Percentiles rank a stretch among this genome's conserved stretches.
These are phyloP conservation scores for Funneliformis mosseae DNA, from an alignment of 192 early-diverging fungal species.

Conservation along the genomic window DNA sequence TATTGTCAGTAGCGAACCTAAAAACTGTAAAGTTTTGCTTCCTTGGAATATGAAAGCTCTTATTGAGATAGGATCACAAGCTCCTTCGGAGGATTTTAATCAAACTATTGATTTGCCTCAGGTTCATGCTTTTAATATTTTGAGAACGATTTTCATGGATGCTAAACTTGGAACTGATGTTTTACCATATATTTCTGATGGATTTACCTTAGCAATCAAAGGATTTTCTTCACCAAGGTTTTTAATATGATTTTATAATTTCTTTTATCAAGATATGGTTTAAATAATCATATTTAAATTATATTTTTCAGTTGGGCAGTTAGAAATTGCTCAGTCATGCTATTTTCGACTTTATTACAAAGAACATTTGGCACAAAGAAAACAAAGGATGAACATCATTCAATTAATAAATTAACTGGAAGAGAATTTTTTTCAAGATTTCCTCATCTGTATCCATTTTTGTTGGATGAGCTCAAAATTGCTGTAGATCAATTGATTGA, in stretches of 20 bases:
- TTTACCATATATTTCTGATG: conserved; percentile 75
- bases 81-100: conserved; percentile 46
- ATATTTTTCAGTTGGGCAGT: conserved; percentile 76
- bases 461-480: conserved; percentile 71
- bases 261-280: conserved; percentile 3
- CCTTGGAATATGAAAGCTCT: conserved; percentile 68
- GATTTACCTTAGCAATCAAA: conserved; percentile 74
- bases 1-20: conserved; percentile 71
- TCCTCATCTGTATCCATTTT: conserved; percentile 75
- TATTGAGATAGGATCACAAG: conserved; percentile 61
- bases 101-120: conserved; percentile 82
- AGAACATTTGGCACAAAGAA: conserved; percentile 86
- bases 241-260: neutral
- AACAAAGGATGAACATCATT: conserved; percentile 68
- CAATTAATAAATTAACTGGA: conserved; percentile 76
- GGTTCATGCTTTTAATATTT: conserved; percentile 91
- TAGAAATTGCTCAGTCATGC: conserved; percentile 90
- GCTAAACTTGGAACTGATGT: conserved; percentile 74
- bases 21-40: conserved; percentile 60
- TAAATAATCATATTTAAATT: neutral
- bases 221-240: conserved; percentile 74
- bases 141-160: conserved; percentile 83
- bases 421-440: conserved; percentile 91
- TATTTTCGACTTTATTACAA: conserved; percentile 84
- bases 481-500: conserved; percentile 65